Evolutionary conservation across 2,329 filamentous ascomycete genomes (phyloP), one percentile per base, ranked within the genome.

Genomic region (Fusarium zealandicum): DNA sequence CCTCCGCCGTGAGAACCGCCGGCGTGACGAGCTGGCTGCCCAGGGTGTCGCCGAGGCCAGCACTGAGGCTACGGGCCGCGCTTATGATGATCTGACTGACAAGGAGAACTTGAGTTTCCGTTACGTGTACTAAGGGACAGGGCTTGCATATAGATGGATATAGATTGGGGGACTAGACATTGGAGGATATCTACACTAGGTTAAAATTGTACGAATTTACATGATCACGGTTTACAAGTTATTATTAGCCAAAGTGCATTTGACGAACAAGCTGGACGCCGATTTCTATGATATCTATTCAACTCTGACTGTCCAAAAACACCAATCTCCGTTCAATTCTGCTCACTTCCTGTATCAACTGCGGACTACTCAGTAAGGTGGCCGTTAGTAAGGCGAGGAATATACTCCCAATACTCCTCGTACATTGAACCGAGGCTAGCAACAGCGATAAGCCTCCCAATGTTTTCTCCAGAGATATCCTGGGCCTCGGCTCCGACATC

Each of bases 21-120:
- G 76, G 69, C 82, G 83, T 62, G 82, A 85, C 48, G 69, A 72
- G 9, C 61, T 80, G 40, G 69, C 75, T 9, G 73, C 70, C 0
- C 70, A 72, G n/a, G 73, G 75, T 11, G 73, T 76, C 0, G 50
- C 66, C 1, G 73, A 72, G 58, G 74, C 73, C 1, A 73, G 66
- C 3, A 76, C 77, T 14, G 41, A 36, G 3, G 22, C 28, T 31
- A 47, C 44, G 17, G n/a, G n/a, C 12, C 81, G 84, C 63, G 82
- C 35, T 32, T 47, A 25, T 20, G 83, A 86, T 65, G 84, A 87
- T 64, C 72, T 84, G 67, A 87, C 84, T 5, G 84, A 87, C 66
- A 75, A 72, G 69, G 80, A 85, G 75, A 87, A 86, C 64, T 62
- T 77, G 20, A 80, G 81, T 55, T 86, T 86, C 69, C 75, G 82